Evolutionary conservation across 257 asterid species (phyloP), one percentile per base, ranked within the genome.

Genomic region (Lantana camara): DNA sequence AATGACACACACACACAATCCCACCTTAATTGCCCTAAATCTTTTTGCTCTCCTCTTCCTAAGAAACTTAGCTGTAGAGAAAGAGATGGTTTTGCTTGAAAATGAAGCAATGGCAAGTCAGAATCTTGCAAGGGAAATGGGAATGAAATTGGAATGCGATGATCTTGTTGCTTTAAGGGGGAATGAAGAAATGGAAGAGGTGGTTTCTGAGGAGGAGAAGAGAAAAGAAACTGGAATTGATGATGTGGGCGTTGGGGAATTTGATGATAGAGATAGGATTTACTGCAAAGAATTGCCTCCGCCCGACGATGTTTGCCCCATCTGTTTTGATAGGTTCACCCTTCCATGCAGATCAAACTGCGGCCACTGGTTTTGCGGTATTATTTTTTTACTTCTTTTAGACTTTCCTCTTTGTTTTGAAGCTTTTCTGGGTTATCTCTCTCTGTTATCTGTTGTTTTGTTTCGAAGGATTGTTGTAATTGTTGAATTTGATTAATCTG

Each of bases 361-460:
- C 37, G 95, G 85, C 17, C 88, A 83, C 74, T 86, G 87, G 88
- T 85, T 75, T 64, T 85, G 90, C 57, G 90, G 90, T 48, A 75
- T 19, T 47, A 15, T 21, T 27, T 8, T 42, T 22, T 1, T 20
- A 13, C 42, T 22, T 1, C 2, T n/a, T 19, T 15, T 11, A 49
- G 57, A 1, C 3, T 4, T 29, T 42, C 60, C 37, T 64, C 8
- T 20, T 41, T 22, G 57, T n/a, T n/a, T n/a, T n/a, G n/a, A n/a
- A n/a, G n/a, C n/a, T n/a, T n/a, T n/a, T n/a, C n/a, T n/a, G n/a
- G n/a, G n/a, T n/a, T n/a, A n/a, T n/a, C n/a, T n/a, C n/a, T n/a
- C n/a, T n/a, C n/a, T n/a, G n/a, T n/a, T n/a, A n/a, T n/a, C n/a
- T n/a, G n/a, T n/a, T n/a, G n/a, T n/a, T n/a, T n/a, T n/a, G n/a